Evolutionary conservation across 495 filamentous ascomycete genomes (phyloP).

Genomic region (Arthonia radiata): DNA sequence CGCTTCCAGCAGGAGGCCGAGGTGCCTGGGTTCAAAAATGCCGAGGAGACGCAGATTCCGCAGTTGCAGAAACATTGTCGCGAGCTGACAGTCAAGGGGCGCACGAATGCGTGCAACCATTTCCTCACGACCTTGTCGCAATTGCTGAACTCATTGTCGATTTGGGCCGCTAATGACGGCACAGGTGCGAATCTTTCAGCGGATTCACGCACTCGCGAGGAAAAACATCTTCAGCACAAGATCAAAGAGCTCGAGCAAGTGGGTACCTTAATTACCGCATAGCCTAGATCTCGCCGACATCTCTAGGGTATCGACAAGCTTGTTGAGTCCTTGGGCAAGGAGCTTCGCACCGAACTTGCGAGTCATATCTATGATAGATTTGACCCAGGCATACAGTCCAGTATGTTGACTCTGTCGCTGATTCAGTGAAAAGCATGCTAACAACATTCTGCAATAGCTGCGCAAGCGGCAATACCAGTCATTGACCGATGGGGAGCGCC

Average conservation of each 20-base stretch:
- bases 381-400: slow-evolving; percentile 4
- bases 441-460: slow-evolving; percentile 3
- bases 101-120: slow-evolving; percentile 15
- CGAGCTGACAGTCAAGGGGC: slow-evolving; percentile 23
- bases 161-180: slow-evolving; percentile 25
- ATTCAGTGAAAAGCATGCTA: slow-evolving; percentile 1
- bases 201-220: slow-evolving; percentile 17
- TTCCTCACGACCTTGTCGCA: slow-evolving; percentile 26
- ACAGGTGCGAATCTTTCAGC: slow-evolving; percentile 17
- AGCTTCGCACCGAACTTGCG: slow-evolving; percentile 15
- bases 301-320: slow-evolving; percentile 14
- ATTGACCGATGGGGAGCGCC: slow-evolving; percentile 23
- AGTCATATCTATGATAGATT: slow-evolving; percentile 24
- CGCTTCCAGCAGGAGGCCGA: slow-evolving; percentile 22
- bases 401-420: slow-evolving; percentile 3
- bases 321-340: slow-evolving; percentile 12
- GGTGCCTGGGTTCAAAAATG: slow-evolving; percentile 20
- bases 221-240: slow-evolving; percentile 15
- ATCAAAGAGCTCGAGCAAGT: slow-evolving; percentile 24
- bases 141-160: slow-evolving; percentile 23
- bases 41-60: slow-evolving; percentile 31
- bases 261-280: slow-evolving; percentile 2
- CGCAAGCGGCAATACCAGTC: slow-evolving; percentile 15
- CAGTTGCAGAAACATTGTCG: slow-evolving; percentile 29
- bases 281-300: slow-evolving; percentile 4